Evolutionary conservation across 2,329 filamentous ascomycete species (phyloP).

Genomic region (Cladosporium sp.): DNA sequence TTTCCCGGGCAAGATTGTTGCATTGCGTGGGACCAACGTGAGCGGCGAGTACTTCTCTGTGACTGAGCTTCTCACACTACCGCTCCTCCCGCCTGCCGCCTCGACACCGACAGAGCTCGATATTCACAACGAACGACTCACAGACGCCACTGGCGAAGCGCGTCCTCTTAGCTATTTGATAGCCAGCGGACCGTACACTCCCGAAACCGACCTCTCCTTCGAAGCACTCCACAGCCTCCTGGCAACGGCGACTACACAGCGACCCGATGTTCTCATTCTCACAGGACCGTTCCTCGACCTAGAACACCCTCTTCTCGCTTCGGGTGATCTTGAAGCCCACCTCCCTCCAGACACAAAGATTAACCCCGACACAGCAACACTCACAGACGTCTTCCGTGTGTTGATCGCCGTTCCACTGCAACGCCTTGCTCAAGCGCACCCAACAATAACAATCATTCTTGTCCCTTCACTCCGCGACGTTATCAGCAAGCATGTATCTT

Average conservation of each 20-base stretch:
- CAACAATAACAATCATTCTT: constrained; percentile 77
- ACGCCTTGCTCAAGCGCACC: constrained; percentile 68
- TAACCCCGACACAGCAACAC: constrained; percentile 70
- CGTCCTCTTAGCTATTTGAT: constrained; percentile 75
- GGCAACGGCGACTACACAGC: constrained; percentile 69
- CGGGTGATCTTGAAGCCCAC: constrained; percentile 46
- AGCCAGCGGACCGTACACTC: constrained; percentile 85
- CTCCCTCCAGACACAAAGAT: constrained; percentile 42
- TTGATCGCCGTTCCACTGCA: constrained; percentile 74
- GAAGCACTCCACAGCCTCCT: constrained; percentile 83
- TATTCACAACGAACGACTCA: constrained; percentile 67
- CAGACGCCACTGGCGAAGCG: constrained; percentile 59
- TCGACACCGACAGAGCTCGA: constrained; percentile 67
- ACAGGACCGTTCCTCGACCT: constrained; percentile 86
- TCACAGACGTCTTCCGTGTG: constrained; percentile 80
- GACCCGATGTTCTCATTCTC: constrained; percentile 77
- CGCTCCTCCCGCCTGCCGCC: constrained; percentile 72
- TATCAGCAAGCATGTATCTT: constrained; percentile 80
- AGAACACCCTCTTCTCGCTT: constrained; percentile 83
- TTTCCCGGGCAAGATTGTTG: constrained; percentile 93
- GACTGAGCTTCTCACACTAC: constrained; percentile 71
- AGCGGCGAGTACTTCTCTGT: constrained; percentile 82
- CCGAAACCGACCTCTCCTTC: constrained; percentile 88
- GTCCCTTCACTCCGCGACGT: constrained; percentile 81
- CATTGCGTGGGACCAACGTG: constrained; percentile 80